Evolutionary conservation across 2,329 filamentous ascomycete genomes (phyloP).

Genomic region (Macrophomina tecta): DNA sequence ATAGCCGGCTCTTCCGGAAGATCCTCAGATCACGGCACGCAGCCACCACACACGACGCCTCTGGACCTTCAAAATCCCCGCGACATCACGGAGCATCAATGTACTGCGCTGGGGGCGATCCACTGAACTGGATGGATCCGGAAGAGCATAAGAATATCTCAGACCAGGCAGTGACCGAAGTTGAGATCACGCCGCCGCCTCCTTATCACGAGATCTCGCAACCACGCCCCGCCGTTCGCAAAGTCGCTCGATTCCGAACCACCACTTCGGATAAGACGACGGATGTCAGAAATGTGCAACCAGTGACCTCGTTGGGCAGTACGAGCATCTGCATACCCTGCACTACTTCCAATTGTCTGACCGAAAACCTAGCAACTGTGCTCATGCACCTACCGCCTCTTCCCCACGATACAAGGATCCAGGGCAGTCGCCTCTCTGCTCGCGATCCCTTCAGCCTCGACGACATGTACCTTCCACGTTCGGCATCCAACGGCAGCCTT

Average conservation of each 20-base stretch:
- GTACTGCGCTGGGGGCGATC: background rate
- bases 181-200: background rate
- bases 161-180: background rate
- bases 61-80: background rate
- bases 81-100: background rate
- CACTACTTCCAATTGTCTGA: background rate
- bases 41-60: background rate
- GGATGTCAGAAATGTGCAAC: background rate
- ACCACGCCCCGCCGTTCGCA: background rate
- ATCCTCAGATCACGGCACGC: conserved; percentile 4
- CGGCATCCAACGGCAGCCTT: background rate
- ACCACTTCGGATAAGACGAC: background rate
- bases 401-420: background rate
- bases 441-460: background rate
- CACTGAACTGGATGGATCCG: background rate
- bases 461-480: background rate
- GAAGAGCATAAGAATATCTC: background rate
- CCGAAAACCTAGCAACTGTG: background rate
- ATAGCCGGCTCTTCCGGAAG: background rate
- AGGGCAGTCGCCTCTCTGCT: background rate
- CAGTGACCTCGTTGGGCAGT: background rate
- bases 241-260: background rate
- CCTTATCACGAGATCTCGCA: background rate
- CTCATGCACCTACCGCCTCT: background rate
- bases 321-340: background rate